Evolutionary conservation across 1,139 yeast species (phyloP).

Genomic region (Pichia sp.): DNA sequence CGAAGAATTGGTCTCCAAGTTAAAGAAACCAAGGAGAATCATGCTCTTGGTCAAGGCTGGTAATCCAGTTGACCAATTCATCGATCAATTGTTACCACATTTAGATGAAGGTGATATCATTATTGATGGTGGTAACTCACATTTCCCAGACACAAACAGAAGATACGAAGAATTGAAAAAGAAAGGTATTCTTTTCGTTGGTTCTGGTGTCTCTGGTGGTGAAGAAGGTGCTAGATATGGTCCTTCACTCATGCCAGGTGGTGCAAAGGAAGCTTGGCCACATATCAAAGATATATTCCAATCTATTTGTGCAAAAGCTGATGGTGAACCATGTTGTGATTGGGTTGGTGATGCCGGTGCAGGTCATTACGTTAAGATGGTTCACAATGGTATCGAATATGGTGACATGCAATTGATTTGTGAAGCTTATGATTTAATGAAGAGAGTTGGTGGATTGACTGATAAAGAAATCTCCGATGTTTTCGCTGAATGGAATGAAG

Average conservation of each 20-base stretch:
- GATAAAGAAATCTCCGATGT: slow-evolving; percentile 93
- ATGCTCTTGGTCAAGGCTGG: slow-evolving; percentile 96
- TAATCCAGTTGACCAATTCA: slow-evolving; percentile 86
- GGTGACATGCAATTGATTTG: slow-evolving; percentile 99
- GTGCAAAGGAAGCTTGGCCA: slow-evolving; percentile 97
- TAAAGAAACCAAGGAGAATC: slow-evolving; percentile 96
- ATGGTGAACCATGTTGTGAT: slow-evolving; percentile 99
- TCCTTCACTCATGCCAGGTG: slow-evolving; percentile 99
- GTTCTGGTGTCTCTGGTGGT: slow-evolving; percentile 99
- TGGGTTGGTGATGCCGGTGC: slow-evolving; percentile 99
- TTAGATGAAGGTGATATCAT: slow-evolving; percentile 96
- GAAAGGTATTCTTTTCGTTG: slow-evolving; percentile 89
- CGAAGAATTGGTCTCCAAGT: slow-evolving; percentile 77
- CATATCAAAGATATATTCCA: slow-evolving; percentile 96
- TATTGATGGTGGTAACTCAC: slow-evolving; percentile 99
- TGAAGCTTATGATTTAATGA: slow-evolving; percentile 95
- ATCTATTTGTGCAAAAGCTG: slow-evolving; percentile 90
- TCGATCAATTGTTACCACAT: slow-evolving; percentile 79
- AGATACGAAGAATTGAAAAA: slow-evolving; percentile 82
- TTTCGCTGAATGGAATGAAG: slow-evolving; percentile 90
- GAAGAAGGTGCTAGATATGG: slow-evolving; percentile 99
- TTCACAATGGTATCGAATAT: slow-evolving; percentile 98
- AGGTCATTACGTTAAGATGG: slow-evolving; percentile 99
- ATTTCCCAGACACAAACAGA: slow-evolving; percentile 98
- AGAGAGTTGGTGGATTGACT: slow-evolving; percentile 85